These are phyloP conservation scores for Lophiostoma macrostomum DNA, from an alignment of 495 filamentous ascomycete species.

Conservation along the genomic window DNA sequence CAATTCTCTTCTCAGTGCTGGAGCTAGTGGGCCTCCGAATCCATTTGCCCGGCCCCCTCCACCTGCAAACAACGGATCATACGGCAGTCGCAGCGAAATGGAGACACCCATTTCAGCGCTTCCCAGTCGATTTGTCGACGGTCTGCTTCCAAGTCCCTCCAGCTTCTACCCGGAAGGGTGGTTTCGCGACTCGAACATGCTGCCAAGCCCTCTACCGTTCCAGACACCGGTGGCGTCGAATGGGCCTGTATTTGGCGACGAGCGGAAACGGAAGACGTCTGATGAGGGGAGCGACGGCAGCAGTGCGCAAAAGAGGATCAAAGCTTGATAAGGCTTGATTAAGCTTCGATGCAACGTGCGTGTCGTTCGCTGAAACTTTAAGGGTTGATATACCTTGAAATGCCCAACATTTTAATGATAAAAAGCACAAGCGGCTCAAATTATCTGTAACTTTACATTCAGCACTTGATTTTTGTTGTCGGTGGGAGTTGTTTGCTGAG, in stretches of 20 bases:
- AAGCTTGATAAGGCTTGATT: conserved; percentile 10
- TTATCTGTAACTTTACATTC: too few species aligned
- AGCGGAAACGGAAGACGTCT: conserved; percentile 43
- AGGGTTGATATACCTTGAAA: too few species aligned
- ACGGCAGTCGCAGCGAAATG: conserved; percentile 68
- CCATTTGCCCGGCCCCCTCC: conserved; percentile 85
- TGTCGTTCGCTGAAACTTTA: too few species aligned
- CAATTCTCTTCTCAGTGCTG: conserved; percentile 80
- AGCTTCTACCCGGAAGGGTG: conserved; percentile 93
- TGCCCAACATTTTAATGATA: too few species aligned
- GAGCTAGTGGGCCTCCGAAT: conserved; percentile 89
- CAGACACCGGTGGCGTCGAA: conserved; percentile 76
- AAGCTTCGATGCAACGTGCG: background rate
- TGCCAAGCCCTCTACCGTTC: conserved; percentile 89
- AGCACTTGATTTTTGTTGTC: too few species aligned
- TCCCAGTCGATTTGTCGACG: conserved; percentile 84
- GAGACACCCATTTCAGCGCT: conserved; percentile 98
- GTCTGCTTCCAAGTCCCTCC: conserved; percentile 80
- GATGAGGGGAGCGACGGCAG: conserved; percentile 32
- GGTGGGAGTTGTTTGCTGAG: too few species aligned
- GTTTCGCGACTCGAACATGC: conserved; percentile 71
- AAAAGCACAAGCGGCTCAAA: too few species aligned
- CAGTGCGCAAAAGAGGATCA: conserved; percentile 25
- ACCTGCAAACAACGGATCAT: conserved; percentile 52
- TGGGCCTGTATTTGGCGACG: conserved; percentile 44